Base-by-base conservation (phyloP, 2,329 filamentous ascomycete genomes). In the Atkinsonella hypoxylon region DNA sequence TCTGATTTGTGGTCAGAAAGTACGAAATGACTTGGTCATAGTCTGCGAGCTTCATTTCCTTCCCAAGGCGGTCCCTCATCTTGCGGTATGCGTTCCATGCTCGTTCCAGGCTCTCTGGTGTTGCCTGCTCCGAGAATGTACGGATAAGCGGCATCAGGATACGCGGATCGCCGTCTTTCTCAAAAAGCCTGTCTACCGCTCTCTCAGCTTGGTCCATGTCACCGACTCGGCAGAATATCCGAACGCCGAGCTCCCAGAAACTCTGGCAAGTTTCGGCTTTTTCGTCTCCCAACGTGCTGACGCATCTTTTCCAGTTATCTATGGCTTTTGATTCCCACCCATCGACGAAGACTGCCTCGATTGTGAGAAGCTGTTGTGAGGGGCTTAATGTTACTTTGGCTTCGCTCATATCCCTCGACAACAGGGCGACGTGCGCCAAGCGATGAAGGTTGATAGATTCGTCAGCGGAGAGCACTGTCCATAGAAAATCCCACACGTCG, bases 1-100 rank as follows among this genome's bases (percentile, higher is more conserved):
- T 73, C 52, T 82, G 74, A 49, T 81, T 78, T 7, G 79, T 75
- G 20, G 81, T 73, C 26, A 95, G 68, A 59, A 95, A 87, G 43
- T 78, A 78, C 18, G 83, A 76, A 45, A 85, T 82, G 36, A 90
- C 76, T 53, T 77, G 71, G 62, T 95, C 89, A 58, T 90, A 94
- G 61, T 94, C 85, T 17, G 80, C 70, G 60, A 90, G 81, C 3
- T 72, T 77, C 69, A 89, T 83, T 1, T 73, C 66, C 22, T 72
- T 61, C 1, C 77, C 80, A 2, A 89, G 71, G 6, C 77, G 72
- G 26, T 73, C 69, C 53, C 82, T 81, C 57, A 94, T 71, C 48
- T 75, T 73, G 38, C 80, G 67, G 63, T 91, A 93, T 1, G 79
- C 64, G 22, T 74, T 67, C 80, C 85, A 91, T 0, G 87, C 87